phyloP scores from a whole-genome alignment of 2,329 filamentous ascomycete species.

The Exophiala aquamarina region DNA sequence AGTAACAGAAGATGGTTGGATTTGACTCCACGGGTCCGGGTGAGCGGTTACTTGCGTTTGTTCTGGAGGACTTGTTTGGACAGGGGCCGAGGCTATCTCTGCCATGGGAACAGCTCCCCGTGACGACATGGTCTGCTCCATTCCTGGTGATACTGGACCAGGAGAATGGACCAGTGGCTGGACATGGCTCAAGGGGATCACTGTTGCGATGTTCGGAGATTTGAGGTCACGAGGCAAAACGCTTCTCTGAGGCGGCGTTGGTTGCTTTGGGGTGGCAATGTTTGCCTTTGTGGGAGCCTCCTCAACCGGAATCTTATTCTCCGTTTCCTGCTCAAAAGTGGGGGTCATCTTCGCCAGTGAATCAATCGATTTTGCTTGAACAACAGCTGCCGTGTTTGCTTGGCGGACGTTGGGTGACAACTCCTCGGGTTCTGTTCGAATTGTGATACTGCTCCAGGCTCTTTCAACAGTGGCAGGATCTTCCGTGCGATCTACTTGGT shows the following conservation, averaged over 20 bases:
- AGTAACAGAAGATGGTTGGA: conserved; percentile 40
- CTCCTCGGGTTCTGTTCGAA: conserved; percentile 23
- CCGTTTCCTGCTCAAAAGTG: conserved; percentile 1
- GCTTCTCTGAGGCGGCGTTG: neutral
- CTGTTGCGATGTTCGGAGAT: conserved; percentile 17
- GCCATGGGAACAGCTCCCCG: conserved; percentile 62
- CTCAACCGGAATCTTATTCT: neutral
- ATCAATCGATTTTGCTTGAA: conserved; percentile 26
- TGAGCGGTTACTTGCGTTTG: conserved; percentile 17
- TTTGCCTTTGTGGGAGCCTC: neutral
- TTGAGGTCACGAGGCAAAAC: neutral
- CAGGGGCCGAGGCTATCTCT: conserved; percentile 54
- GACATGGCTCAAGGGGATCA: conserved; percentile 5
- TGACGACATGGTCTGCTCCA: conserved; percentile 62
- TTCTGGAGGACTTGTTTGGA: conserved; percentile 6
- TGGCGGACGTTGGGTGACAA: conserved; percentile 33
- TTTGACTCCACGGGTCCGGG: conserved; percentile 29
- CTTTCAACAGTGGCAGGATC: conserved; percentile 6
- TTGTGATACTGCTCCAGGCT: conserved; percentile 23
- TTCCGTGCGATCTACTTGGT: neutral
- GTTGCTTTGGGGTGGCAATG: neutral
- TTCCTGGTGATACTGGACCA: conserved; percentile 61
- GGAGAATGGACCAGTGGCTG: conserved; percentile 51
- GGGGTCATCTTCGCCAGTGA: neutral
- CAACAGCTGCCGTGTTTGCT: conserved; percentile 31